Base-by-base conservation (phyloP, 1,139 yeast species). In the Pichia sp. region DNA sequence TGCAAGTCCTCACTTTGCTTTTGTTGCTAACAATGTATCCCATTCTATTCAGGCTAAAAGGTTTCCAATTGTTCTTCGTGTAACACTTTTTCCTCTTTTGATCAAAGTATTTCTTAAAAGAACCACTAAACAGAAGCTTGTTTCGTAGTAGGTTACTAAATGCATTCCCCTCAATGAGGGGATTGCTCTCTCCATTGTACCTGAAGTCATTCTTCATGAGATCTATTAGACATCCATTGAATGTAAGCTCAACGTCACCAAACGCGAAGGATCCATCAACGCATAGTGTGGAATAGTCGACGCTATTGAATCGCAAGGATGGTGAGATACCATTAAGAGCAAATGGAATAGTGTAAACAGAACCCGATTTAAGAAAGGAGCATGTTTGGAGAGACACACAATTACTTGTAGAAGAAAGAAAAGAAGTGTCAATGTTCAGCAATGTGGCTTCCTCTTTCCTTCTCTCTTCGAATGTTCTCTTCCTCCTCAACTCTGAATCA, bases 81-180 rank as follows among this genome's bases (percentile, higher is more conserved):
- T 37, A 34, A 28, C 34, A 16, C 16, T 25, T 34, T 39, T 40
- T 22, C 29, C 29, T 18, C 38, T 37, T 22, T 31, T 40, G 22
- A 19, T 38, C 44, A 29, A 40, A 37, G 17, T 27, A 17, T n/a
- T 32, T 38, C 3, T 29, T 14, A 23, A 40, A 40, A 5, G 24
- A 30, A 13, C 27, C 25, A 26, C 33, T 35, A 12, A 27, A 27
- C 10, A 38, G 18, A 6, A 41, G 25, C 29, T 39, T 37, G 29
- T 55, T 54, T 32, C 59, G 37, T 20, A 53, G 29, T 11, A 55
- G 34, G 30, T 53, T 53, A 35, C 46, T 46, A 28, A 54, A 54
- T 7, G 53, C 47, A 15, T 56, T 54, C 1, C 51, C 51, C 33
- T 55, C 59, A 26, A 55, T 47, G 14, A 47, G 41, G 17, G 41